Conservation (phyloP, 805 yeast genomes). For the Cyberlindnera subsufficiens region DNA sequence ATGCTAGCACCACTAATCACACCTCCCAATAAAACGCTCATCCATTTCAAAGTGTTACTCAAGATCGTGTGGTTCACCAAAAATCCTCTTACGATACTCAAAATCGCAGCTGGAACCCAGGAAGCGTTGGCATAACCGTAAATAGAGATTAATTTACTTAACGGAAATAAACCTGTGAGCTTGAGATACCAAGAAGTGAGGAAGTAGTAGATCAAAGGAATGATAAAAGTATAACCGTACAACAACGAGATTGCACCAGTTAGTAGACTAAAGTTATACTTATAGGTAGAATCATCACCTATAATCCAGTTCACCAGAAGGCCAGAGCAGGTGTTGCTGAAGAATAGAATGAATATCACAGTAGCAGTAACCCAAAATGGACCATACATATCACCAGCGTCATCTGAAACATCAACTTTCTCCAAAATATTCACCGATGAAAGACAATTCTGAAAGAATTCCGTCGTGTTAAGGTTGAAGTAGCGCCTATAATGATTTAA, state of each 20-base stretch:
- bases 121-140: slow-evolving; percentile 81
- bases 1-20: slow-evolving; percentile 54
- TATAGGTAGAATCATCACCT: slow-evolving; percentile 40
- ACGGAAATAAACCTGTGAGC: slow-evolving; percentile 40
- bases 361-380: slow-evolving; percentile 90
- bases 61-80: slow-evolving; percentile 39
- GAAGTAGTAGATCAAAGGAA: slow-evolving; percentile 54
- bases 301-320: slow-evolving; percentile 47
- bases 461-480: slow-evolving; percentile 64
- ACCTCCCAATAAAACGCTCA: slow-evolving; percentile 54
- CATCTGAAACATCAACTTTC: slow-evolving; percentile 34
- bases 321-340: slow-evolving; percentile 66
- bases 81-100: slow-evolving; percentile 53
- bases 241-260: slow-evolving; percentile 64
- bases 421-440: slow-evolving; percentile 50
- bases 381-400: slow-evolving; percentile 72
- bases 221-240: slow-evolving; percentile 67
- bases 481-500: slow-evolving; percentile 55
- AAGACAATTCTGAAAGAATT: slow-evolving; percentile 49
- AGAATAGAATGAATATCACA: slow-evolving; percentile 65
- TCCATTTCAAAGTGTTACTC: slow-evolving; percentile 54
- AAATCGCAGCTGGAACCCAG: slow-evolving; percentile 79
- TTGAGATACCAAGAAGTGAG: slow-evolving; percentile 48
- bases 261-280: slow-evolving; percentile 54
- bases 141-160: slow-evolving; percentile 60